Evolutionary conservation across 208 protist genomes (phyloP).

Genomic region (Wallacemonas sp.): DNA sequence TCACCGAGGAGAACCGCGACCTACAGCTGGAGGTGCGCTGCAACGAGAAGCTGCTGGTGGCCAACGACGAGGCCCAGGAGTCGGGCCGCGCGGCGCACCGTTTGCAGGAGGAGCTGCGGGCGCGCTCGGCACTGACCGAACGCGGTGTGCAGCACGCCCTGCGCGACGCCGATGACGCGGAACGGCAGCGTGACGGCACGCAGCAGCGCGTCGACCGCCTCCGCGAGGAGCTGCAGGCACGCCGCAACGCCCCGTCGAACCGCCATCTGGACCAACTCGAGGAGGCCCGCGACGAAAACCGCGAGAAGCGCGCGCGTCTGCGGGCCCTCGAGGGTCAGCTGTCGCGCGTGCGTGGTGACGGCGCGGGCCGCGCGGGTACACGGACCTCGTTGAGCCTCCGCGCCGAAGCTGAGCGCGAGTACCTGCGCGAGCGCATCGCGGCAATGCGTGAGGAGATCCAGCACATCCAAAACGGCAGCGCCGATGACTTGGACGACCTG

Average conservation of each 20-base stretch:
- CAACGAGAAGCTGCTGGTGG: slow-evolving; percentile 76
- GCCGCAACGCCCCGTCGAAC: slow-evolving; percentile 11
- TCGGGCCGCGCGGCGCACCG: slow-evolving; percentile 38
- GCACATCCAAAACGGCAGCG: slow-evolving; percentile 1
- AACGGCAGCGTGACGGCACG: slow-evolving; percentile 47
- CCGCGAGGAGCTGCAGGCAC: slow-evolving; percentile 27
- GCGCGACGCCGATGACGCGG: slow-evolving; percentile 50
- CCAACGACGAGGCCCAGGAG: slow-evolving; percentile 32
- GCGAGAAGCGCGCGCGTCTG: slow-evolving; percentile 37
- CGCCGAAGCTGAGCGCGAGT: slow-evolving; percentile 47
- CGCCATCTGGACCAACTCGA: slow-evolving; percentile 17
- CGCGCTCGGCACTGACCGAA: slow-evolving; percentile 60
- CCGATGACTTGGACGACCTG: neutral
- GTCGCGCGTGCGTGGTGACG: slow-evolving; percentile 15
- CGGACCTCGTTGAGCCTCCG: slow-evolving; percentile 12
- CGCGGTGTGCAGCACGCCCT: slow-evolving; percentile 54
- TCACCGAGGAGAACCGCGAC: slow-evolving; percentile 59
- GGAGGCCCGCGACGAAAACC: slow-evolving; percentile 36
- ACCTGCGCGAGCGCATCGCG: slow-evolving; percentile 47
- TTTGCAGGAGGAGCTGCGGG: slow-evolving; percentile 65
- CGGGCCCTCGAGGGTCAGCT: slow-evolving; percentile 36
- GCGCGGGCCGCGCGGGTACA: neutral
- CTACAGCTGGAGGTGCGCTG: slow-evolving; percentile 63
- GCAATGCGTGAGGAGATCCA: slow-evolving; percentile 44
- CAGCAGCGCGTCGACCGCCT: slow-evolving; percentile 43